Evolutionary conservation across 495 filamentous ascomycete species (phyloP).

Genomic region (Tetracladium setigerum): DNA sequence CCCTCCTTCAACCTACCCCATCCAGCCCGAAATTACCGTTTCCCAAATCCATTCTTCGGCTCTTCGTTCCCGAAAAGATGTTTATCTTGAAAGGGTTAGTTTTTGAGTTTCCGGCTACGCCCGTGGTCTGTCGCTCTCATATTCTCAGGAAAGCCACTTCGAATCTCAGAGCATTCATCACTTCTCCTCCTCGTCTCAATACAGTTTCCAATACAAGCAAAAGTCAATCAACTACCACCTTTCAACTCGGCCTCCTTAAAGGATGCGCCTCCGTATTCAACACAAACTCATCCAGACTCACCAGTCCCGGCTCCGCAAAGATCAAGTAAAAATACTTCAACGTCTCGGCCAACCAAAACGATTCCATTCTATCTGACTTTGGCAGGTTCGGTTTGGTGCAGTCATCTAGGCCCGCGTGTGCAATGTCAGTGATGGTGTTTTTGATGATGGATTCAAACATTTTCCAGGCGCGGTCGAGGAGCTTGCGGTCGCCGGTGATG

Average conservation of each 20-base stretch:
- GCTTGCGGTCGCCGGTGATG: slow-evolving; percentile 42
- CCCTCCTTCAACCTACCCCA: no score
- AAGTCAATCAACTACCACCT: no score
- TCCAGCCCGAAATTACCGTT: no score
- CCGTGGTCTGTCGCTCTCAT: no score
- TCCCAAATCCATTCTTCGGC: no score
- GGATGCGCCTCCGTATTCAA: slow-evolving; percentile 74
- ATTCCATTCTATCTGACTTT: slow-evolving; percentile 44
- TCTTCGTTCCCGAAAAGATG: no score
- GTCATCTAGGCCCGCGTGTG: slow-evolving; percentile 32
- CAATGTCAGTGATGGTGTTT: slow-evolving; percentile 34
- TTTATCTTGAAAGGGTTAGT: no score
- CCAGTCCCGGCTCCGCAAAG: slow-evolving; percentile 60
- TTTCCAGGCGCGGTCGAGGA: slow-evolving; percentile 47
- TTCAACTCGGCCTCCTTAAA: slow-evolving; percentile 49
- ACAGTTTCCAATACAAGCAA: no score
- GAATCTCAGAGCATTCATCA: no score
- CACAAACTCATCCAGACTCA: slow-evolving; percentile 49
- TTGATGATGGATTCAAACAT: slow-evolving; percentile 44
- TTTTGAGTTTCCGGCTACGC: no score
- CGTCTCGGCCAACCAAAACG: slow-evolving; percentile 69
- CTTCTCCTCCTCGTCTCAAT: no score
- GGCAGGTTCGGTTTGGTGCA: slow-evolving; percentile 22
- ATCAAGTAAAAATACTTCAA: slow-evolving; percentile 92
- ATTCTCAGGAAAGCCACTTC: no score